phyloP scores from a whole-genome alignment of 73 alveolate genomes.

The Effrenium voratum region DNA sequence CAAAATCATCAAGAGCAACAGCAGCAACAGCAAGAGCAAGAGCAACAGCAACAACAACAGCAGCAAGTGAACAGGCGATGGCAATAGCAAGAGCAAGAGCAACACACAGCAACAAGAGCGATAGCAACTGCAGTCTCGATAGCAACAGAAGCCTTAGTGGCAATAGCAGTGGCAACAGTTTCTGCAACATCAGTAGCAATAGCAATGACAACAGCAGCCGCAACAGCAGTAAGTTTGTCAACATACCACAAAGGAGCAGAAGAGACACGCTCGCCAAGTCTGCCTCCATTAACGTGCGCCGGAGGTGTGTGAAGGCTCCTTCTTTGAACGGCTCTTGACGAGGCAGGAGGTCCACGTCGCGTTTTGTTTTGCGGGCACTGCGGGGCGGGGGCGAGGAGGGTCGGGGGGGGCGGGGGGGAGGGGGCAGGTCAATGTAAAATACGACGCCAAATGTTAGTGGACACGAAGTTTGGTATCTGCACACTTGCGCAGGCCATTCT shows the following conservation, averaged over 20 bases:
- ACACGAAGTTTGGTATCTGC: not conserved
- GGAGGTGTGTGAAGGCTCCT: slow-evolving; percentile 59
- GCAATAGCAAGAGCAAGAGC: not conserved
- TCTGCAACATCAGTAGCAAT: not conserved
- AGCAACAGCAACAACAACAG: not conserved
- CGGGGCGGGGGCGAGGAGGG: too few relatives aligned
- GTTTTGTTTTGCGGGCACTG: too few relatives aligned
- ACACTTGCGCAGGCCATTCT: too few relatives aligned
- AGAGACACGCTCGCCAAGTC: too few relatives aligned
- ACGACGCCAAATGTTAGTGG: not conserved
- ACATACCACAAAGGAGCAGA: too few relatives aligned
- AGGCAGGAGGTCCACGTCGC: not conserved
- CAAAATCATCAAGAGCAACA: not conserved
- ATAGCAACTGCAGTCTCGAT: not conserved
- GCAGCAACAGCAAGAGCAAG: not conserved
- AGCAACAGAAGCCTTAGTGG: not conserved
- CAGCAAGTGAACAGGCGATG: not conserved
- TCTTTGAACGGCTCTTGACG: slow-evolving; percentile 76
- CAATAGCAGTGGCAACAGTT: not conserved
- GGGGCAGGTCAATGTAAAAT: not conserved
- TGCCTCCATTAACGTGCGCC: too few relatives aligned
- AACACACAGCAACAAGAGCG: not conserved
- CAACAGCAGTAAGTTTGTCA: too few relatives aligned
- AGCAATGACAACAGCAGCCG: not conserved
- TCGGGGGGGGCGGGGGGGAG: too few relatives aligned